Evolutionary conservation across 495 filamentous ascomycete genomes (phyloP).

Genomic region (Pseudomonodictys pantanalensis): DNA sequence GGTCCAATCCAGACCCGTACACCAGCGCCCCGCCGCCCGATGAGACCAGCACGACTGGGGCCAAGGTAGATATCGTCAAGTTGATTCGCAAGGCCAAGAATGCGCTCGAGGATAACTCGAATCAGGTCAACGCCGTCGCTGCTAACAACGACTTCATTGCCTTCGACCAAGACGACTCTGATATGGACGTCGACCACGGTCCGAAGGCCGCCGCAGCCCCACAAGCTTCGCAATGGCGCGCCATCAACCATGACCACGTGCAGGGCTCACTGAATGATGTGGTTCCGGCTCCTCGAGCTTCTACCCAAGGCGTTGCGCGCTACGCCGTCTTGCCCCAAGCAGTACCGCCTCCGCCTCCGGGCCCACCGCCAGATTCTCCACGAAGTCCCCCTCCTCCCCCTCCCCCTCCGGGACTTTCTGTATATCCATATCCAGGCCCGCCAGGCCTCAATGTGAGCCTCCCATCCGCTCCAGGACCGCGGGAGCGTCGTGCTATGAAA

Average conservation of each 20-base stretch:
- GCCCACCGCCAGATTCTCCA: no score
- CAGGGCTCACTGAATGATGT: constrained; percentile 16
- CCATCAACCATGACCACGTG: background rate
- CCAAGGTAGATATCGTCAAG: constrained; percentile 79
- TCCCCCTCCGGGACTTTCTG: no score
- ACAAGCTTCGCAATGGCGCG: background rate
- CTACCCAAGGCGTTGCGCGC: constrained; percentile 3
- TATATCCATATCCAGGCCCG: no score
- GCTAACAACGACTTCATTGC: constrained; percentile 82
- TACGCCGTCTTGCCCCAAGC: no score
- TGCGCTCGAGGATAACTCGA: constrained; percentile 37
- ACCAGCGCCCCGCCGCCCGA: constrained; percentile 74
- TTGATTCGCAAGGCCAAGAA: constrained; percentile 82
- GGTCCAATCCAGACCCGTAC: constrained; percentile 94
- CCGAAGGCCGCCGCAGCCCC: background rate
- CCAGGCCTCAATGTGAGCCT: constrained; percentile 59
- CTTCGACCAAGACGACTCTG: constrained; percentile 60
- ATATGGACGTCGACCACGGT: background rate
- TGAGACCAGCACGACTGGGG: constrained; percentile 56
- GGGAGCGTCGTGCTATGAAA: no score
- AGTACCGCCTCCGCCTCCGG: no score
- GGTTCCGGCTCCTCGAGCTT: background rate
- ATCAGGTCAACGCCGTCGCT: constrained; percentile 53
- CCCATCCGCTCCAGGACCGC: no score
- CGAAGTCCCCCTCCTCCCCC: no score